Base-by-base conservation (phyloP, 129 eudicot species). In the Oenanthe sinensis region DNA sequence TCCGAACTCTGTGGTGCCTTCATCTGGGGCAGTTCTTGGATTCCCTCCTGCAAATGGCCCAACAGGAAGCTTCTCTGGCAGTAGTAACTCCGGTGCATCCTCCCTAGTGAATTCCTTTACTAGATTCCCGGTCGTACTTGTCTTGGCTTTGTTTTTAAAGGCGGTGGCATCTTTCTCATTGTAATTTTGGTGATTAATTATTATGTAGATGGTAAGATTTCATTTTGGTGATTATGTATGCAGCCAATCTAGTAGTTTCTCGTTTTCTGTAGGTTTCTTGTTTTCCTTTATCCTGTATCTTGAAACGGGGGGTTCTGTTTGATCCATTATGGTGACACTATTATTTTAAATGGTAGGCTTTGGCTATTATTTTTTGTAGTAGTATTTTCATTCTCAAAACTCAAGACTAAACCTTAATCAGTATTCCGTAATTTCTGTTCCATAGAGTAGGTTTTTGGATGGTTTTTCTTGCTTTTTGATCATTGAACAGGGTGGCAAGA, bases 11-110 rank as follows among this genome's bases (percentile, higher is more conserved):
- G 87, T 85, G 40, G 87, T 89, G 48, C 97, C 97, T 68, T 83
- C 97, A 50, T 77, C 89, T 36, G 76, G 97, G 50, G 71, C 88
- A 54, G 78, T 71, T 74, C 47, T 85, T 22, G 89, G 78, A 22
- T 78, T 87, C 28, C 91, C 94, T 54, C 87, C 97, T 67, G 86
- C 96, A 55, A 83, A 81, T 83, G 91, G 91, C 2, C 97, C 97
- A 11, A 78, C 75, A 19, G 91, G 91, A 79, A 84, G 93, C 78
- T 67, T 67, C 39, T 33, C 75, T 19, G 91, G 91, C 76, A 81
- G 91, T 78, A 84, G 93, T 75, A 50, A 72, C 62, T 88, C 92
- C 1, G 78, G 46, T 49, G 91, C 88, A 69, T 80, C 84, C 79
- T 78, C 87, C n/a, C 77, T 81, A 77, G 82, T 75, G 54, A 85